Conservation (phyloP, 2,329 filamentous ascomycete species). For the Penicillium freii region DNA sequence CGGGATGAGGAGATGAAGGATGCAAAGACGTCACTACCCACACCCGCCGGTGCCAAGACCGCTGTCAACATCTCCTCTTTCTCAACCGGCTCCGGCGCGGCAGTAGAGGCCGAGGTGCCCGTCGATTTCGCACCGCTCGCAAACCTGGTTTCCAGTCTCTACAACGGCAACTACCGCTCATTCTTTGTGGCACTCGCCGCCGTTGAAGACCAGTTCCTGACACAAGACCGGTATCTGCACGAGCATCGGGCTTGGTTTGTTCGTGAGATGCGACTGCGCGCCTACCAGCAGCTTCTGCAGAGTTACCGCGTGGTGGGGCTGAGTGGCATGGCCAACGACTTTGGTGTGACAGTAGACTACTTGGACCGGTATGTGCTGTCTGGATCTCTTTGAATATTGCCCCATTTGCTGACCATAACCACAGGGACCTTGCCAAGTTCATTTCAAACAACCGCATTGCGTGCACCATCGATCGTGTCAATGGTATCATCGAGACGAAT, state of each 20-base stretch:
- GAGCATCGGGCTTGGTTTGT: constrained; percentile 98
- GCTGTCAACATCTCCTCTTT: constrained; percentile 87
- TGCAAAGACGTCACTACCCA: constrained; percentile 52
- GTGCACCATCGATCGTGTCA: constrained; percentile 96
- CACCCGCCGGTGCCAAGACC: constrained; percentile 57
- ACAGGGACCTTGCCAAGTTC: constrained; percentile 89
- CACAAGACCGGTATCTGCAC: constrained; percentile 88
- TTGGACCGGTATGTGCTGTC: constrained; percentile 71
- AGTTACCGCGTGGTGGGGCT: constrained; percentile 97
- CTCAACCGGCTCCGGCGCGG: constrained; percentile 61
- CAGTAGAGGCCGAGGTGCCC: constrained; percentile 74
- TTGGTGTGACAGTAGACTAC: constrained; percentile 95
- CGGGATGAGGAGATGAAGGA: constrained; percentile 73
- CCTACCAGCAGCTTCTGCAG: constrained; percentile 95
- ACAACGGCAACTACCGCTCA: constrained; percentile 87
- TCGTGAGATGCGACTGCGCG: constrained; percentile 93
- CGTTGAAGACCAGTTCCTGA: constrained; percentile 92
- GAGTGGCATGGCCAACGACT: constrained; percentile 94
- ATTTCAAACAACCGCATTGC: constrained; percentile 92
- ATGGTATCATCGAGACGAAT: constrained; percentile 97
- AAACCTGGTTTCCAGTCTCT: constrained; percentile 84
- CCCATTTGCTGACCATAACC: constrained; percentile 17
- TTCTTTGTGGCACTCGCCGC: constrained; percentile 88
- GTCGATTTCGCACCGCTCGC: constrained; percentile 88
- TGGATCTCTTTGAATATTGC: background rate